phyloP scores from a whole-genome alignment of 805 yeast genomes.

The Ogataea glucozyma region DNA sequence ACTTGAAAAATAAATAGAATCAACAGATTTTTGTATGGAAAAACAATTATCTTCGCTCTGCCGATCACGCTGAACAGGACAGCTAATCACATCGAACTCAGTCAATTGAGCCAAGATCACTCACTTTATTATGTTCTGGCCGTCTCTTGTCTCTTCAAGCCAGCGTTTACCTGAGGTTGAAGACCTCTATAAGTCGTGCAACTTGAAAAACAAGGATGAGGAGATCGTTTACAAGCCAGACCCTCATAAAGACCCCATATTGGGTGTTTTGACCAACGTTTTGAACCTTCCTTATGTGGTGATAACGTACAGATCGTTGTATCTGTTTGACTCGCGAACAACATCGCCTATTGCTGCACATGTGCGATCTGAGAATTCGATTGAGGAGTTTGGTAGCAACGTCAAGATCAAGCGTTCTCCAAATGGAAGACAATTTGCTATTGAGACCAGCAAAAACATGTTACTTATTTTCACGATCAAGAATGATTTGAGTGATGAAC shows the following conservation, averaged over 20 bases:
- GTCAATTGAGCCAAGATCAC: no score
- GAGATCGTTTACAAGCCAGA: constrained; percentile 18
- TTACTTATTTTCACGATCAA: constrained; percentile 45
- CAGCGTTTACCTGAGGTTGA: constrained; percentile 31
- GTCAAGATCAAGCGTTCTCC: constrained; percentile 38
- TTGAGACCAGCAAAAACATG: constrained; percentile 41
- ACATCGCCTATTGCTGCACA: constrained; percentile 51
- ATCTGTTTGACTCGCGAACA: constrained; percentile 42
- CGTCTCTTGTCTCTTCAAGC: constrained; percentile 27
- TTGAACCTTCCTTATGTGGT: constrained; percentile 32
- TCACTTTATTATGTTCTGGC: constrained; percentile 39
- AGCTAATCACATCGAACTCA: no score
- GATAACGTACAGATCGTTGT: constrained; percentile 40
- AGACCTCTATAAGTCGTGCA: constrained; percentile 17
- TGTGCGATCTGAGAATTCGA: constrained; percentile 43
- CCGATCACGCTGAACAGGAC: no score
- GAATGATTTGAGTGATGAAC: constrained; percentile 33
- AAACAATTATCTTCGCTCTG: no score
- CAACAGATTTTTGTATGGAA: no score
- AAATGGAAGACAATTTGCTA: constrained; percentile 40
- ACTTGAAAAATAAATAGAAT: no score
- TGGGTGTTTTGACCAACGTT: constrained; percentile 28
- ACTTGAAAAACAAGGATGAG: constrained; percentile 9
- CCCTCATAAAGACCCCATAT: constrained; percentile 38
- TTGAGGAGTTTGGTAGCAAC: constrained; percentile 51